Conservation (phyloP, 495 filamentous ascomycete genomes). For the Aspergillus carlsbadensis region DNA sequence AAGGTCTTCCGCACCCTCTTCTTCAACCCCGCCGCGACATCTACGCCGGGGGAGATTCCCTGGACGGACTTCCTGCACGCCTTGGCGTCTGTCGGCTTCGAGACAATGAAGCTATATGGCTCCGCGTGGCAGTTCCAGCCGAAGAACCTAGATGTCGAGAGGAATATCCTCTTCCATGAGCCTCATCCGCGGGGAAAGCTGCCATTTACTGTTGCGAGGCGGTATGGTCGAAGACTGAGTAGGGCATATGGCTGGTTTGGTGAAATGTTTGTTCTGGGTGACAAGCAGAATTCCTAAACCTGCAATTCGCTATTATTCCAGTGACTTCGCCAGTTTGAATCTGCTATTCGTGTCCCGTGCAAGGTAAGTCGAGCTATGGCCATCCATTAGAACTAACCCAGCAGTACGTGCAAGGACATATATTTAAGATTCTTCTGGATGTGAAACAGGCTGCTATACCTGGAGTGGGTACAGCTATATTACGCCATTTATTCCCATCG, state of each 20-base stretch:
- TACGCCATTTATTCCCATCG: no score
- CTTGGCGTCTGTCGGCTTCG: slow-evolving; percentile 47
- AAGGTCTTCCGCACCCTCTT: slow-evolving; percentile 51
- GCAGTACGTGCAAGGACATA: no score
- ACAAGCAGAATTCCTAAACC: no score
- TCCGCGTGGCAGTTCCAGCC: slow-evolving; percentile 53
- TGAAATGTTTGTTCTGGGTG: slow-evolving; percentile 29
- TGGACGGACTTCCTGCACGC: slow-evolving; percentile 55
- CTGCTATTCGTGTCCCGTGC: no score
- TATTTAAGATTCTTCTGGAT: no score
- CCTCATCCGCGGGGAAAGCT: slow-evolving; percentile 51
- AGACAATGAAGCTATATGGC: slow-evolving; percentile 49
- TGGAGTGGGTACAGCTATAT: no score
- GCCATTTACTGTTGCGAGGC: slow-evolving; percentile 28
- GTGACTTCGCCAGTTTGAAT: no score
- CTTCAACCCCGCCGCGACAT: slow-evolving; percentile 25
- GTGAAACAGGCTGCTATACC: no score
- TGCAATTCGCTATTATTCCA: no score
- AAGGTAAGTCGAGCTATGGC: no score
- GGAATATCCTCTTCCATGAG: slow-evolving; percentile 56
- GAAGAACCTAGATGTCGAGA: slow-evolving; percentile 32
- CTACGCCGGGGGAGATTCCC: slow-evolving; percentile 40
- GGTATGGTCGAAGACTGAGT: slow-evolving; percentile 43
- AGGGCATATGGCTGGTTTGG: slow-evolving; percentile 47
- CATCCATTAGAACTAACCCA: no score